These are phyloP conservation scores for Dryadomyces quercivorus DNA, from an alignment of 2,329 filamentous ascomycete genomes.

Conservation along the genomic window DNA sequence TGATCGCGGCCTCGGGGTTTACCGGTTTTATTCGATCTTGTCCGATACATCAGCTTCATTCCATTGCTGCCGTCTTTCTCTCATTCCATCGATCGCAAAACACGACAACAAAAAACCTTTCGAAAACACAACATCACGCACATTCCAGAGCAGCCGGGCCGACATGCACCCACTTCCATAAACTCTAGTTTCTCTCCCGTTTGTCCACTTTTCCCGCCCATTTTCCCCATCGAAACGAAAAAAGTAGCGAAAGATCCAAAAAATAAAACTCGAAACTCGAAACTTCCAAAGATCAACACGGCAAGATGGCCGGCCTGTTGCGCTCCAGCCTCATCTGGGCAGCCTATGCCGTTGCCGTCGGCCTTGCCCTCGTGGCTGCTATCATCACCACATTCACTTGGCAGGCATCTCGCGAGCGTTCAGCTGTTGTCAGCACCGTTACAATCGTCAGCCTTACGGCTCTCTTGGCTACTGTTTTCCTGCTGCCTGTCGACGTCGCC, in stretches of 20 bases:
- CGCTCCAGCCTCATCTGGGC: slow-evolving; percentile 92
- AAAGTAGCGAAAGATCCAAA: not conserved
- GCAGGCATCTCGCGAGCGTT: slow-evolving; percentile 79
- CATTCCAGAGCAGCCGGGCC: not conserved
- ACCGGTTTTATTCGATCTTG: not conserved
- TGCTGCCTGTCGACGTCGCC: slow-evolving; percentile 91
- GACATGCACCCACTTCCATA: not conserved
- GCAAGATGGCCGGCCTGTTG: slow-evolving; percentile 40
- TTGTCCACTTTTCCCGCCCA: not conserved
- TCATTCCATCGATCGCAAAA: too few relatives aligned
- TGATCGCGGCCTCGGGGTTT: not conserved
- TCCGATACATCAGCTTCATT: too few relatives aligned
- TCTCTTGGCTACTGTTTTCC: slow-evolving; percentile 79
- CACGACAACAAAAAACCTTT: too few relatives aligned
- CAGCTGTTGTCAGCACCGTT: slow-evolving; percentile 66
- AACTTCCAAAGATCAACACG: not conserved
- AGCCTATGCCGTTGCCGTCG: slow-evolving; percentile 74
- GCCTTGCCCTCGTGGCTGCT: slow-evolving; percentile 62
- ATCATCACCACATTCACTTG: slow-evolving; percentile 83
- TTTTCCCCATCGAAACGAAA: not conserved
- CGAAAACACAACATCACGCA: not conserved
- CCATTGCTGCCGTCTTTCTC: too few relatives aligned
- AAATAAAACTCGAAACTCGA: not conserved
- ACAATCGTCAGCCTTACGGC: slow-evolving; percentile 79
- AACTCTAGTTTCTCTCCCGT: not conserved